A percentile compares a stretch with the other conserved stretches of the same genome.
These are phyloP conservation scores for Solanum arcanum DNA, from an alignment of 257 asterid species.

Conservation along the genomic window DNA sequence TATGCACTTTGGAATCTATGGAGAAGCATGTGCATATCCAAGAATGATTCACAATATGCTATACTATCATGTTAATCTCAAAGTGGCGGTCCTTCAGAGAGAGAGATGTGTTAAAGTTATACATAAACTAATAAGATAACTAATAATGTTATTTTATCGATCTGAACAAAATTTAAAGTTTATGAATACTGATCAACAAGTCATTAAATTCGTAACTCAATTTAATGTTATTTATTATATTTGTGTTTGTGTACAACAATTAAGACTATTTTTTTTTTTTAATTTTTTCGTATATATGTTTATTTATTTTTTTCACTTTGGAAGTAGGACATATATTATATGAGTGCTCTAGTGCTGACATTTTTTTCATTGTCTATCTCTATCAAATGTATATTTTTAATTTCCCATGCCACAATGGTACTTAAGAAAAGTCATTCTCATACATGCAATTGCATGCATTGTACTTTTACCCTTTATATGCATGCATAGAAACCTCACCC, in stretches of 20 bases:
- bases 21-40: conserved; percentile 1
- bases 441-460: conserved; percentile 15
- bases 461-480: conserved; percentile 34
- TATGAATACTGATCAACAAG: background rate
- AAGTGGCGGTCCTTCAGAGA: conserved; percentile 17
- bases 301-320: background rate
- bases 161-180: background rate
- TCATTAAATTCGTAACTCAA: background rate
- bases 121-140: background rate
- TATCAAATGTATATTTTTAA: background rate
- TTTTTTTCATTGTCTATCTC: background rate
- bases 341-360: background rate
- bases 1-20: conserved; percentile 6
- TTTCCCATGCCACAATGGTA: background rate
- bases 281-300: background rate
- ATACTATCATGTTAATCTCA: background rate
- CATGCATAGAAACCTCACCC: conserved; percentile 4
- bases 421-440: conserved; percentile 39
- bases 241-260: background rate
- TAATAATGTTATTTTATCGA: background rate
- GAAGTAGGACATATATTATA: background rate
- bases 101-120: background rate
- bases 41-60: background rate
- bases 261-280: background rate
- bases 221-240: background rate